Conservation (phyloP, 2,329 filamentous ascomycete genomes). For the Diplodia mutila region DNA sequence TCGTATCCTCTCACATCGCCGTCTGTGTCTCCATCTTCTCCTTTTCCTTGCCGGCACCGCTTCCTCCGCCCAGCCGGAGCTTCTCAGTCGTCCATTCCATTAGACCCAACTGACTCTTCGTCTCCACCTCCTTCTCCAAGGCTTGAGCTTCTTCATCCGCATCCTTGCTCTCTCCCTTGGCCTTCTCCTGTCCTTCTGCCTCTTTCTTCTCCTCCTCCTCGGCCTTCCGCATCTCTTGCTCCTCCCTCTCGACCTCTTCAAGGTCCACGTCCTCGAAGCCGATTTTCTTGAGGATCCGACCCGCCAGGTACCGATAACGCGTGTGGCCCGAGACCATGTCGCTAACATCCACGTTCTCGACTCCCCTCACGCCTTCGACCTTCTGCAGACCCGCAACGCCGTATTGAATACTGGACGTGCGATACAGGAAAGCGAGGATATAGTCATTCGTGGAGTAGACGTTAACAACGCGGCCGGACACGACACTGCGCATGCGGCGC, state of each 20-base stretch:
- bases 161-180: constrained; percentile 38
- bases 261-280: constrained; percentile 58
- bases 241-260: constrained; percentile 52
- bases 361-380: constrained; percentile 68
- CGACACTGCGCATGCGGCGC: constrained; percentile 75
- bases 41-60: not conserved
- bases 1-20: not conserved
- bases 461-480: constrained; percentile 82
- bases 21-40: constrained; percentile 13
- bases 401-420: constrained; percentile 78
- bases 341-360: constrained; percentile 62
- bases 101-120: constrained; percentile 12
- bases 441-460: constrained; percentile 87
- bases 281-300: constrained; percentile 54
- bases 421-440: constrained; percentile 84
- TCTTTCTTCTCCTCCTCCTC: constrained; percentile 51
- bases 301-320: constrained; percentile 55
- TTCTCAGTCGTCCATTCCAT: constrained; percentile 24
- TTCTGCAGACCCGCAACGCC: constrained; percentile 83
- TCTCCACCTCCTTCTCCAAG: constrained; percentile 20
- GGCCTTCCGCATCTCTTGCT: constrained; percentile 41
- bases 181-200: constrained; percentile 43
- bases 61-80: not conserved
- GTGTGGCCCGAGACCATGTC: constrained; percentile 56
- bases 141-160: constrained; percentile 19